These are phyloP conservation scores for Skeletonema grethae DNA, from an alignment of 108 stramenopile species.

Conservation along the genomic window DNA sequence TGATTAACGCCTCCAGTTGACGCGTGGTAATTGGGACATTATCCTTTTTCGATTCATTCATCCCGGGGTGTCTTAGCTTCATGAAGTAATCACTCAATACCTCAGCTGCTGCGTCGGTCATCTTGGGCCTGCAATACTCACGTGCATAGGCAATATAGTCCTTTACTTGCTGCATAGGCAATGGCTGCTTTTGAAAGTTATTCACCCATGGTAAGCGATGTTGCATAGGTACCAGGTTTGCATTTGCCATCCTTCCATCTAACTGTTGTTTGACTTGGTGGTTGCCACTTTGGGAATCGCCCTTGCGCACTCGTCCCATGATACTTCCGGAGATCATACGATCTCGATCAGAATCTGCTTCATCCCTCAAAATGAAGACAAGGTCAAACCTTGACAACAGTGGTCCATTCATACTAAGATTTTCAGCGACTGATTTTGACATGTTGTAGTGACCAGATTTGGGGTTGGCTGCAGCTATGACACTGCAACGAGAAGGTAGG, in stretches of 20 bases:
- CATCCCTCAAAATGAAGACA: constrained; percentile 95
- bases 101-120: constrained; percentile 83
- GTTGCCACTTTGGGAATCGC: constrained; percentile 3
- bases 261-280: constrained; percentile 12
- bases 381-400: constrained; percentile 97
- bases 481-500: constrained; percentile 89
- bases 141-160: constrained; percentile 97
- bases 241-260: constrained; percentile 13
- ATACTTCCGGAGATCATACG: constrained; percentile 90
- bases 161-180: constrained; percentile 81
- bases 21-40: constrained; percentile 96
- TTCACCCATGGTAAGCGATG: constrained; percentile 82
- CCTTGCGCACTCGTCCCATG: constrained; percentile 76
- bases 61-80: constrained; percentile 61
- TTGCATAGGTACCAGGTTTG: constrained; percentile 49
- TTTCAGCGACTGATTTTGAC: constrained; percentile 91
- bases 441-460: constrained; percentile 95
- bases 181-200: constrained; percentile 73
- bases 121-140: constrained; percentile 90
- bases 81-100: constrained; percentile 92
- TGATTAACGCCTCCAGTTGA: constrained; percentile 95
- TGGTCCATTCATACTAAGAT: constrained; percentile 92
- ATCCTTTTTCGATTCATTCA: constrained; percentile 54
- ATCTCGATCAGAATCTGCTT: constrained; percentile 91
- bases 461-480: constrained; percentile 98